Evolutionary conservation across 2,329 filamentous ascomycete genomes (phyloP).

Genomic region (Leptographium flavum): DNA sequence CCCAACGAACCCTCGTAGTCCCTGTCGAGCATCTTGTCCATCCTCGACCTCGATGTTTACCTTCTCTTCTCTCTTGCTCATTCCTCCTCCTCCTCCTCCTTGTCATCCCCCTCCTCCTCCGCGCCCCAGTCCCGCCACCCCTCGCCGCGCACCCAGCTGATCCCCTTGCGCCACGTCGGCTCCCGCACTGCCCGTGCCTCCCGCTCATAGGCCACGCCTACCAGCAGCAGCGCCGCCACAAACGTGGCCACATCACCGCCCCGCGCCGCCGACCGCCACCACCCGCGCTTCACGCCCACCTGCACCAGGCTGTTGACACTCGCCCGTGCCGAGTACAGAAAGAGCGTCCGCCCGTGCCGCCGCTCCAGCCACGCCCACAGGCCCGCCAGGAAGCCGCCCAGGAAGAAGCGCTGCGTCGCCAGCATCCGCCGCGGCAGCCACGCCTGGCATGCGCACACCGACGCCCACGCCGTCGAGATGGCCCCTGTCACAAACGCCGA

Average conservation of each 20-base stretch:
- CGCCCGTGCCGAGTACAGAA: constrained; percentile 65
- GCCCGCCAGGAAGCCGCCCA: constrained; percentile 75
- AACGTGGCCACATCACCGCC: constrained; percentile 80
- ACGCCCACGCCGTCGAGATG: constrained; percentile 79
- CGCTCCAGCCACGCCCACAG: constrained; percentile 71
- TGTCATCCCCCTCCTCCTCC: constrained; percentile 35
- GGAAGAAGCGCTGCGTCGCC: constrained; percentile 75
- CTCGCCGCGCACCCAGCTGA: constrained; percentile 62
- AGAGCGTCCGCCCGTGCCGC: constrained; percentile 48
- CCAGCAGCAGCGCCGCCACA: constrained; percentile 60
- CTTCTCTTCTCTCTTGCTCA: neutral
- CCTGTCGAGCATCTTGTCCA: too few relatives aligned
- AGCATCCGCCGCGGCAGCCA: constrained; percentile 61
- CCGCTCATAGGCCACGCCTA: constrained; percentile 64
- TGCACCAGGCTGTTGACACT: constrained; percentile 81
- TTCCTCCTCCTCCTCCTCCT: constrained; percentile 18
- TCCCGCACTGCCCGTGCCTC: constrained; percentile 55
- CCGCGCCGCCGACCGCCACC: constrained; percentile 79
- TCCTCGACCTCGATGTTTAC: neutral
- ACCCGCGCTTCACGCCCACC: constrained; percentile 77
- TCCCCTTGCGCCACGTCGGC: constrained; percentile 50
- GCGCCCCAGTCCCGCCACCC: constrained; percentile 56
- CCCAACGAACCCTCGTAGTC: too few relatives aligned
- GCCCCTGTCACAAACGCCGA: constrained; percentile 67
- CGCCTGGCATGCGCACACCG: constrained; percentile 76